Evolutionary conservation across 257 asterid genomes (phyloP), one percentile per base, ranked within the genome.

Genomic region (Oldenlandia corymbosa): DNA sequence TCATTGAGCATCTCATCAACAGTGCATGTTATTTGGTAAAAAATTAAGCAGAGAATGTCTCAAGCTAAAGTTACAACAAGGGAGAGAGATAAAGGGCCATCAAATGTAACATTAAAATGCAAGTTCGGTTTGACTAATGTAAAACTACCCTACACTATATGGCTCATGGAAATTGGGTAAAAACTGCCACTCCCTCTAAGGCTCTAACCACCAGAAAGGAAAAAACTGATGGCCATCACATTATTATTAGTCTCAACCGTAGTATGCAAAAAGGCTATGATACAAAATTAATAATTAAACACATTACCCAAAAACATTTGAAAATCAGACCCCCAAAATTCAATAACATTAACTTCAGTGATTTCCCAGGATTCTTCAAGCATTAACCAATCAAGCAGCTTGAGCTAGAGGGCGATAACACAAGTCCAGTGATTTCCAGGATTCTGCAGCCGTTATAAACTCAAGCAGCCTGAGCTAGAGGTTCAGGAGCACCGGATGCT

Each of bases 391-490:
- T 70, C 68, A 83, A 61, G 91, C 87, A 68, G 81, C 84, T 77
- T 82, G 74, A 69, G 86, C 76, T 37, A 84, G 69, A 57, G 82
- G 73, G n/a, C 27, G 13, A 37, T 28, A 41, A 42, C 45, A 52
- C 49, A n/a, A n/a, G n/a, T n/a, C n/a, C n/a, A n/a, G 58, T 42
- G 42, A 45, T 49, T 53, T 31, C 51, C n/a, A 6, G 45, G 39
- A 53, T 43, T 41, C 8, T 6, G 45, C 50, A 65, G n/a, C n/a
- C n/a, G n/a, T n/a, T n/a, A n/a, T n/a, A n/a, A n/a, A n/a, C n/a
- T n/a, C n/a, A n/a, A 61, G 91, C 87, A 68, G 81, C 84, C 78
- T 82, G 74, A 69, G 86, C 76, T 37, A 84, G 69, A 57, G 82
- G 73, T 69, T 82, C 84, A 16, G 75, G 49, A 72, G 71, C 82